Evolutionary conservation across 2,329 filamentous ascomycete species (phyloP), one percentile per base, ranked within the genome.

Genomic region (Xylariales sp.): DNA sequence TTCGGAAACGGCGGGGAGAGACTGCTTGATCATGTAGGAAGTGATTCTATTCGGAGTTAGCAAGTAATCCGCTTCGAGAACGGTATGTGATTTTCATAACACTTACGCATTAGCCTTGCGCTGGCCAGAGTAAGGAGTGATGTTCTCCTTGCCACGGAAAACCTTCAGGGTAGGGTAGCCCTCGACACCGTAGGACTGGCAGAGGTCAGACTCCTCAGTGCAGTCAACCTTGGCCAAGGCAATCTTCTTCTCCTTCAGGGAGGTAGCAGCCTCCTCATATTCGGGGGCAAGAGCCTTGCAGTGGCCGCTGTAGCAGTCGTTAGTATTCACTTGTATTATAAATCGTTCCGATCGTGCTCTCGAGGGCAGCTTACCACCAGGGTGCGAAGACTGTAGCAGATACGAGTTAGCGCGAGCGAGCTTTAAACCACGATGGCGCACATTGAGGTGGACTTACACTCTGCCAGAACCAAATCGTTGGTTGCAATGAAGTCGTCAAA

Each of bases 141-240:
- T 69, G 62, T 85, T 88, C 10, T 96, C 88, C 29, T 70, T 67
- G 53, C 93, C 91, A 56, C 91, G 88, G 89, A 98, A 98, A 69
- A 98, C 81, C 83, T 97, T 98, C 61, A 98, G 81, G 51, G 93
- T 98, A 46, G 93, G 93, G 77, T 98, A 98, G 50, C 93, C 93
- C 75, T 97, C 89, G 29, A 98, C 90, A 46, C 88, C 90, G 57
- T 86, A 87, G 54, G 79, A 73, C 66, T 89, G 79, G 81, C 93
- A 98, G 51, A 98, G 84, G 23, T 95, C 88, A 47, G 82, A 72
- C 75, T 98, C 88, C 63, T 86, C 89, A 59, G 91, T 97, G 78
- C 93, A 97, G 74, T 96, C 91, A 54, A 94, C 69, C 81, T 94
- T 93, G 66, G 76, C 85, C 40, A 94, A 75, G 59, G 77, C 78